These are phyloP conservation scores for Boletus sensibilis DNA, from an alignment of 768 basidiomycete genomes.

Conservation along the genomic window DNA sequence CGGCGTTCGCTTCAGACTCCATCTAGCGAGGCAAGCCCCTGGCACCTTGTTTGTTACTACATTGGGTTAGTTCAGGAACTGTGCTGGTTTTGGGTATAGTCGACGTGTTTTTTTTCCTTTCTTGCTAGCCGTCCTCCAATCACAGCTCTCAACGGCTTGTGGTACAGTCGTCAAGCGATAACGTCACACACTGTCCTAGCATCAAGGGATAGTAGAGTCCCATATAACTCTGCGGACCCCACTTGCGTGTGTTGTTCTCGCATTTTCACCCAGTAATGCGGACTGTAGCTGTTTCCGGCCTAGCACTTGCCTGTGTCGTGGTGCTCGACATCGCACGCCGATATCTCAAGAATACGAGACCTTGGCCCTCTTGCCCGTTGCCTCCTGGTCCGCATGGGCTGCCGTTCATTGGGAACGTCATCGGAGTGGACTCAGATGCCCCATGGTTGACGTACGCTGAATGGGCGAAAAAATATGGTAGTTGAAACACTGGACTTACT, in stretches of 20 bases:
- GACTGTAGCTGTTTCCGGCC: neutral
- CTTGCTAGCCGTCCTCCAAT: too few relatives aligned
- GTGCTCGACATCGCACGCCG: constrained; percentile 8
- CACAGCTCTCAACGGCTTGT: too few relatives aligned
- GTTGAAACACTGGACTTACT: neutral
- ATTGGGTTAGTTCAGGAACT: too few relatives aligned
- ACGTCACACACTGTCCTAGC: too few relatives aligned
- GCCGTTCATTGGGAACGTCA: constrained; percentile 40
- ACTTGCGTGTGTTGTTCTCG: neutral
- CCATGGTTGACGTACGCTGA: constrained; percentile 39
- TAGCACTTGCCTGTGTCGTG: constrained; percentile 8
- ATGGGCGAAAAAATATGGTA: constrained; percentile 40
- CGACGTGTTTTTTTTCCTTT: too few relatives aligned
- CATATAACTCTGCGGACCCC: neutral
- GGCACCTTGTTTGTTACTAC: too few relatives aligned
- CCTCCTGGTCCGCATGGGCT: constrained; percentile 41
- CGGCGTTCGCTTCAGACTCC: neutral
- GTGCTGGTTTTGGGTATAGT: too few relatives aligned
- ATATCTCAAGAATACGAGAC: constrained; percentile 3
- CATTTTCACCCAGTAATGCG: constrained; percentile 4
- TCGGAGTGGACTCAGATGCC: constrained; percentile 30
- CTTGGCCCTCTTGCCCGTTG: constrained; percentile 7
- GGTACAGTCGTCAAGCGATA: too few relatives aligned
- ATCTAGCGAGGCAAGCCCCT: too few relatives aligned
- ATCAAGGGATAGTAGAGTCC: too few relatives aligned